Percentiles rank a stretch among this genome's conserved stretches.
phyloP scores from a whole-genome alignment of 2,329 filamentous ascomycete species.

The Lecanicillium sp. region DNA sequence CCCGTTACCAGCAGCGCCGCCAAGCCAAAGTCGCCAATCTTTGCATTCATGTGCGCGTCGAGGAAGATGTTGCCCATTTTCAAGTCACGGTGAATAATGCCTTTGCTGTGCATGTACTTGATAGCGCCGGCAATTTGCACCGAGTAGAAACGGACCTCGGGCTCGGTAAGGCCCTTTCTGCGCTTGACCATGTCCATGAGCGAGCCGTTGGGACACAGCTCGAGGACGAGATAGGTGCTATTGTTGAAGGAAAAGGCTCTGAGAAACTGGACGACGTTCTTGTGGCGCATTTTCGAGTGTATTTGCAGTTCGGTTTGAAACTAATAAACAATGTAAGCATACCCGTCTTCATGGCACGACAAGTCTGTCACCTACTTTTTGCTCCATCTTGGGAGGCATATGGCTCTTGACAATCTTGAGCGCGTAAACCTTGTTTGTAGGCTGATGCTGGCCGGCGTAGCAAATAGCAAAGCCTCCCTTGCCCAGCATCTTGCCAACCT shows the following conservation, averaged over 20 bases:
- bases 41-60: slow-evolving; percentile 91
- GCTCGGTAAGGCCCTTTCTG: slow-evolving; percentile 81
- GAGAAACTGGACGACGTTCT: slow-evolving; percentile 92
- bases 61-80: slow-evolving; percentile 99
- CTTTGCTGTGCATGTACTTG: slow-evolving; percentile 94
- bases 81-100: slow-evolving; percentile 91
- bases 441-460: slow-evolving; percentile 61
- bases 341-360: not conserved
- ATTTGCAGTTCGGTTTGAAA: slow-evolving; percentile 87
- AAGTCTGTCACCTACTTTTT: slow-evolving; percentile 51
- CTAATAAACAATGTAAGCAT: slow-evolving; percentile 25
- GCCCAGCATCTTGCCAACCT: slow-evolving; percentile 64
- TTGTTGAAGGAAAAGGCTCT: slow-evolving; percentile 85
- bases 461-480: slow-evolving; percentile 80
- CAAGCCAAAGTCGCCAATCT: slow-evolving; percentile 94
- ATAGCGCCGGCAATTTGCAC: slow-evolving; percentile 94
- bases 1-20: slow-evolving; percentile 87
- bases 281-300: slow-evolving; percentile 94
- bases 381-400: slow-evolving; percentile 76
- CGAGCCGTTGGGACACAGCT: slow-evolving; percentile 90
- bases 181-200: slow-evolving; percentile 97
- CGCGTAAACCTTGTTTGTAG: slow-evolving; percentile 60
- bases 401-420: slow-evolving; percentile 78
- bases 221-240: slow-evolving; percentile 88
- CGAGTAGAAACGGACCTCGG: slow-evolving; percentile 88